phyloP scores from a whole-genome alignment of 164 flowering plant genomes.

The Sedum album region DNA sequence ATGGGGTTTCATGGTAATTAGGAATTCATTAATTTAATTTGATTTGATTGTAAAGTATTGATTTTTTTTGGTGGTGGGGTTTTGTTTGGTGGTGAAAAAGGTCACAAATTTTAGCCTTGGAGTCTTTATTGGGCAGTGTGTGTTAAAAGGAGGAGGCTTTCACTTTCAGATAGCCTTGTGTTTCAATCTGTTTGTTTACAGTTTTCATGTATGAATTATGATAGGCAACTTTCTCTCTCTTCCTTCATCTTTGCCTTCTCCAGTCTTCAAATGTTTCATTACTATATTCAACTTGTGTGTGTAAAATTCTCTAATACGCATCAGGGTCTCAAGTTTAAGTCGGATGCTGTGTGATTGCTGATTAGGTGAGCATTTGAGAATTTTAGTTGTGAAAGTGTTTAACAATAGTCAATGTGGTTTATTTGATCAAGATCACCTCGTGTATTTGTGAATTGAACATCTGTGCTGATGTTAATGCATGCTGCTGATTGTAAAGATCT shows the following conservation, averaged over 20 bases:
- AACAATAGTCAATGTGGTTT: no score
- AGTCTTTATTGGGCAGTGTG: constrained; percentile 4
- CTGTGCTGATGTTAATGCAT: no score
- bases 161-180: not conserved
- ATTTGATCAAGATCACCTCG: no score
- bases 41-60: not conserved
- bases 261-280: not conserved
- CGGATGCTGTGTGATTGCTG: not conserved
- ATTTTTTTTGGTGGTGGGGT: constrained; percentile 4
- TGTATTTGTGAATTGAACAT: no score
- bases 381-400: no score
- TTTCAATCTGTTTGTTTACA: not conserved
- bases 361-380: not conserved
- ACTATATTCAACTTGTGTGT: not conserved
- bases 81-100: not conserved
- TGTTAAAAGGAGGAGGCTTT: not conserved
- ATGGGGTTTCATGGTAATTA: not conserved
- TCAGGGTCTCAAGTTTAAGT: not conserved
- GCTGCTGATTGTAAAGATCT: not conserved
- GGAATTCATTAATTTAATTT: not conserved
- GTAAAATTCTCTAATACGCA: not conserved
- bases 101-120: not conserved
- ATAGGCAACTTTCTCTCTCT: not conserved
- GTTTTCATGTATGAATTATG: not conserved
- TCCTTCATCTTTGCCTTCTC: not conserved